Base-by-base conservation (phyloP, 441 rosid species). In the Daphne laureola region DNA sequence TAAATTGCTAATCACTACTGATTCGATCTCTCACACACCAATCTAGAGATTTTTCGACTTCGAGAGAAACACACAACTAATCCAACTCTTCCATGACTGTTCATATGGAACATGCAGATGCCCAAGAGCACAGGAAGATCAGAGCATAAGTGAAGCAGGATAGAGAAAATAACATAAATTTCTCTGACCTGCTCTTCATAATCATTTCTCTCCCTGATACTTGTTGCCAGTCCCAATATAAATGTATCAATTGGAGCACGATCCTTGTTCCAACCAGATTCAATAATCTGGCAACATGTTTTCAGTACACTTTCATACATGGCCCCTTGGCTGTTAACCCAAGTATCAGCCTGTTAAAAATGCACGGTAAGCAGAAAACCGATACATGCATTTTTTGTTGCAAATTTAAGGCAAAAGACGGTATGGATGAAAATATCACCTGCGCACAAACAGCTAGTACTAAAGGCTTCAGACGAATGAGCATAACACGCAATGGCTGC, bases 201-300 rank as follows among this genome's bases (percentile, higher is more conserved):
- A 72, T 92, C 98, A 64, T 83, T 86, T 73, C 93, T 78, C 72
- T 93, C 97, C 25, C 96, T 95, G 42, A 93, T 76, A 57, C 90
- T 85, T 70, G 91, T 69, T 43, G 91, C 93, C 72, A 94, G 68
- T 50, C 96, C 97, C 81, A 75, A 78, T 65, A 94, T 84, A 77
- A 87, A 94, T 59, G 95, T 90, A 76, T 94, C 97, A 63, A 94
- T 84, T 51, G 99, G 96, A 64, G 93, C 84, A 25, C 97, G 91
- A 71, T 94, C 96, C 72, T 78, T 94, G 71, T 75, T 54, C 99
- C 96, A 94, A 46, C 90, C 87, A 81, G 87, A 82, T 74, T 90
- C 94, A 70, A 90, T 90, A 67, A 90, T 83, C 77, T 81, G 82
- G 61, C 85, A 82, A 62, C 90, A 79, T 46, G 97, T 76, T 72